Base-by-base conservation (phyloP, 2,329 filamentous ascomycete genomes). In the Chaetomiaceae sp. region DNA sequence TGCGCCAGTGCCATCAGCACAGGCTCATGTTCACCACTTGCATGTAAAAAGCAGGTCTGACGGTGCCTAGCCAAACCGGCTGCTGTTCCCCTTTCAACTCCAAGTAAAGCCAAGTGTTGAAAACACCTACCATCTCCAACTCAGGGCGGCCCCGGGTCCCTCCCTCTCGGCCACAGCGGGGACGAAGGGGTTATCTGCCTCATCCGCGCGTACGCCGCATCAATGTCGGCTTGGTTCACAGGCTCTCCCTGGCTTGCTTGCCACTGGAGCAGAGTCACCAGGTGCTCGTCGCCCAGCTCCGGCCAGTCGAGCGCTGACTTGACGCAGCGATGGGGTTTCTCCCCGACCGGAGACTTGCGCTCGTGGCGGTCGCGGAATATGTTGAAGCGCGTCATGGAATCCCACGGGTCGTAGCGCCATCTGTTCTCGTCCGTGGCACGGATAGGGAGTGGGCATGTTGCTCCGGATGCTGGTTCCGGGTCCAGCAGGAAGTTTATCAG, bases 331-430 rank as follows among this genome's bases (percentile, higher is more conserved):
- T 23, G 23, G n/a, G 40, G 23, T 19, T 27, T 39, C 14, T 3
- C 33, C 11, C 34, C 31, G 11, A 12, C 3, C 14, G 34, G 34
- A 7, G 22, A 11, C 22, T 29, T 47, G 14, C 47, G 47, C 40
- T 51, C 47, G 42, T 54, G 23, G 6, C 23, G 17, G 40, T 46
- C 47, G 9, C 47, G 33, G 15, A 50, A 42, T 19, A 54, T 54
- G 25, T 46, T 31, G 40, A 40, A 54, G 3, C 19, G 39, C 4
- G 38, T 23, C 17, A 40, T 45, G 8, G 40, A 39, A 17, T 48
- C 39, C 39, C 40, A 45, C 2, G 52, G 46, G 15, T 36, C 34
- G 12, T 37, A 54, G 4, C 47, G 34, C 33, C 34, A 47, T 12
- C 40, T 15, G n/a, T 54, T 51, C 17, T 25, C 19, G 4, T 4